Percentiles rank a stretch among this genome's conserved stretches.
These are phyloP conservation scores for Biscogniauxia sp. DNA, from an alignment of 2,329 filamentous ascomycete genomes.

Conservation along the genomic window DNA sequence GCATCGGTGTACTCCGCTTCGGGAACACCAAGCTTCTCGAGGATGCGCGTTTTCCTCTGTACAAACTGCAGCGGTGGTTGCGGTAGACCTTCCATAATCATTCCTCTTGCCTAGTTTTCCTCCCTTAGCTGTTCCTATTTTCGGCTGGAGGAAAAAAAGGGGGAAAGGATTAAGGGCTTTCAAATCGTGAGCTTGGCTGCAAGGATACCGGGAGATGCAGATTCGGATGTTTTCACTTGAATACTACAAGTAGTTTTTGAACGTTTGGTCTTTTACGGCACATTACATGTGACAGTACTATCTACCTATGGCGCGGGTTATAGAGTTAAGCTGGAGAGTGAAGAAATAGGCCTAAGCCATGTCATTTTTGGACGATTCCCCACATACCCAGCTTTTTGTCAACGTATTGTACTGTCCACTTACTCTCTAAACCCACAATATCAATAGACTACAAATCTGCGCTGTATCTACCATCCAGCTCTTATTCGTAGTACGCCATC, in stretches of 20 bases:
- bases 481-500: too few relatives aligned
- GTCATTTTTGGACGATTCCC: not conserved
- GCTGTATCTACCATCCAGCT: too few relatives aligned
- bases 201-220: too few relatives aligned
- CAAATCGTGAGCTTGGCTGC: too few relatives aligned
- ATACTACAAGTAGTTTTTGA: too few relatives aligned
- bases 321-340: too few relatives aligned
- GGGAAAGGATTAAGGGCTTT: too few relatives aligned
- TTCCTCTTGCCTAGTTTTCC: not conserved
- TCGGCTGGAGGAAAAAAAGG: not conserved
- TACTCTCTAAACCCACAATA: not conserved
- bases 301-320: not conserved
- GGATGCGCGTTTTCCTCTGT: slow-evolving; percentile 68
- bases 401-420: not conserved
- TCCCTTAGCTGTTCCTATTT: not conserved
- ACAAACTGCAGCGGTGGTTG: slow-evolving; percentile 42
- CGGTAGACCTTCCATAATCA: slow-evolving; percentile 5
- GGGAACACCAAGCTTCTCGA: slow-evolving; percentile 67
- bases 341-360: not conserved
- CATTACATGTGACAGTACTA: not conserved
- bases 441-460: not conserved
- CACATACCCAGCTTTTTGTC: not conserved
- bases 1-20: slow-evolving; percentile 73
- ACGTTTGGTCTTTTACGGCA: too few relatives aligned
- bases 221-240: too few relatives aligned